Conservation (phyloP, 2,329 filamentous ascomycete species). For the Grosmannia clavigera region DNA sequence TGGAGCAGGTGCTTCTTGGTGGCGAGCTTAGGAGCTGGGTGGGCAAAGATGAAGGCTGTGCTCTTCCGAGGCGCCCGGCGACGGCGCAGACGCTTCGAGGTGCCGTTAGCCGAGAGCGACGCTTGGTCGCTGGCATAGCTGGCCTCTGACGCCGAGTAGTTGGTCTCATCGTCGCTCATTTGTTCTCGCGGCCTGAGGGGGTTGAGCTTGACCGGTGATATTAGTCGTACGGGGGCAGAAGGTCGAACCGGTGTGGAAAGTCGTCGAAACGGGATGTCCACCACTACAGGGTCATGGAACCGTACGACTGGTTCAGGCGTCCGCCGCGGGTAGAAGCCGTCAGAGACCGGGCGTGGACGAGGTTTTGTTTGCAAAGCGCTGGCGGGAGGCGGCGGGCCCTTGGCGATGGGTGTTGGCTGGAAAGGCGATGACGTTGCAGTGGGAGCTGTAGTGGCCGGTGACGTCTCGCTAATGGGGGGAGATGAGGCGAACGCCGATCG, state of each 20-base stretch:
- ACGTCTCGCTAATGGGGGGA: background rate
- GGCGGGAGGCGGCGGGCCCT: background rate
- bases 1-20: slow-evolving; percentile 53
- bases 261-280: slow-evolving; percentile 11
- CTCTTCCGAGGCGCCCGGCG: slow-evolving; percentile 36
- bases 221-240: background rate
- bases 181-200: slow-evolving; percentile 11
- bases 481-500: slow-evolving; percentile 26
- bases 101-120: slow-evolving; percentile 20
- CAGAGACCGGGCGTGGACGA: slow-evolving; percentile 6
- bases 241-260: background rate
- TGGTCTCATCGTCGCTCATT: slow-evolving; percentile 38
- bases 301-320: slow-evolving; percentile 29
- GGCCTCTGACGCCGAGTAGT: slow-evolving; percentile 30
- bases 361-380: background rate
- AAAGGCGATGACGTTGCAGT: slow-evolving; percentile 1
- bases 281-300: slow-evolving; percentile 25
- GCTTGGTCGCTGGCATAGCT: slow-evolving; percentile 30
- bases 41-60: slow-evolving; percentile 55
- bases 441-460: background rate
- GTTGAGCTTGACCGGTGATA: background rate
- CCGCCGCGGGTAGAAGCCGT: slow-evolving; percentile 3
- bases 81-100: slow-evolving; percentile 22
- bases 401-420: slow-evolving; percentile 5
- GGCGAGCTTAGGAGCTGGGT: slow-evolving; percentile 47